Evolutionary conservation across 768 basidiomycete genomes (phyloP), one percentile per base, ranked within the genome.

Genomic region (Agaricus subrufescens): DNA sequence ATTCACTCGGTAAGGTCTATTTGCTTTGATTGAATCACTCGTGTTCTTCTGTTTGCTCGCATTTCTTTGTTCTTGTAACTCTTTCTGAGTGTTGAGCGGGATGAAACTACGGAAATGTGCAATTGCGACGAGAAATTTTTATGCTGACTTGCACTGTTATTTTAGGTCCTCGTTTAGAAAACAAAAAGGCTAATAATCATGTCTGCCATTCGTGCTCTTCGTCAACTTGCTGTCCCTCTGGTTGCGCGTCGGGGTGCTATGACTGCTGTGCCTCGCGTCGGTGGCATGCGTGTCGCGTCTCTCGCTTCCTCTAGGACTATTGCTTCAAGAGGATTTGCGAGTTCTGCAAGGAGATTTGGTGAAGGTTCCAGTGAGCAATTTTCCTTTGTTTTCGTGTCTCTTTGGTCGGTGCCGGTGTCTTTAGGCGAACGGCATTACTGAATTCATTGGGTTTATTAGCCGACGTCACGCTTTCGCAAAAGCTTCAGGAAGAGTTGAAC

Each of bases 401-500:
- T 34, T 34, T 7, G 34, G 8, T 6, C 2, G 11, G 11, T 8
- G 34, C 7, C 3, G 34, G 1, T 19, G 34, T 7, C 34, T 11
- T 7, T 34, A 7, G 34, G 34, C 34, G 34, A 34, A 11, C 34
- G 7, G 34, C 11, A 11, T 34, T 34, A 34, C 31, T 52, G 42
- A 27, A 57, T 30, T 50, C 43, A 50, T 27, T 53, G 23, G 19
- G 39, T 4, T 50, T n/a, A 8, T 46, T 62, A 91, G 91, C 85
- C 57, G 91, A 95, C 67, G 74, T 89, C 31, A 69, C 82, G 23
- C 82, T 98, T 43, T 75, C 84, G 9, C 79, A 87, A 66, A 91
- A 89, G 63, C 75, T 96, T 48, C 69, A 78, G 49, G 85, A 89
- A 67, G 96, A 98, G 75, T 78, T 97, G 63, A 77, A 86, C 64